phyloP scores from a whole-genome alignment of 768 basidiomycete genomes.

The Hericium alpestre region DNA sequence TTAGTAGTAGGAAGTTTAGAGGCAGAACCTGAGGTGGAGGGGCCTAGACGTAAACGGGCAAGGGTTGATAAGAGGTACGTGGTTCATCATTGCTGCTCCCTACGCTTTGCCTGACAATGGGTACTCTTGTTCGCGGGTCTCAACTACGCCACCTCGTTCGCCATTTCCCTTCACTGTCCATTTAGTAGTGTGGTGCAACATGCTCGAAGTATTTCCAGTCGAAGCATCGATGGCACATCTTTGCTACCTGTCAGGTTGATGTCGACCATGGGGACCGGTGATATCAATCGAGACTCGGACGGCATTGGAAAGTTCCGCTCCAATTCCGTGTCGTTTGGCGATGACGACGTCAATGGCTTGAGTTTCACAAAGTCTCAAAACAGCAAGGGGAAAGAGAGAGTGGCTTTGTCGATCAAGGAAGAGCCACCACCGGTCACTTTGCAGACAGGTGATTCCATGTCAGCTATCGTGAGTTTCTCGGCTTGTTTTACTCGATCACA shows the following conservation, averaged over 20 bases:
- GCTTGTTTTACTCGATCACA: constrained; percentile 1
- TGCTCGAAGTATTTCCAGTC: background rate
- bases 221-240: background rate
- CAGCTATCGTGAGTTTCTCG: constrained; percentile 25
- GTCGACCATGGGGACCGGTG: too few species aligned
- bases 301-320: constrained; percentile 55
- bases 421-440: constrained; percentile 30
- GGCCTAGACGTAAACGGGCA: constrained; percentile 61
- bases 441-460: constrained; percentile 22
- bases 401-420: constrained; percentile 31
- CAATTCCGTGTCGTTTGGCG: constrained; percentile 26
- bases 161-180: background rate
- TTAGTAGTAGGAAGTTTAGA: constrained; percentile 28
- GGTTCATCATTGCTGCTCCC: constrained; percentile 2
- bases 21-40: constrained; percentile 47
- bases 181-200: background rate
- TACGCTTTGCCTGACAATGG: constrained; percentile 1
- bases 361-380: constrained; percentile 9
- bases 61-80: constrained; percentile 67
- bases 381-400: constrained; percentile 30
- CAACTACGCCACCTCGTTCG: too few species aligned
- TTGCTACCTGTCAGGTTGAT: too few species aligned
- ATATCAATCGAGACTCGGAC: constrained; percentile 40
- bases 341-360: constrained; percentile 12
- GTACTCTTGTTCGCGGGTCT: background rate